Percentiles rank a stretch among this genome's conserved stretches.
Evolutionary conservation across 1,284 basidiomycete genomes (phyloP).

Genomic region (Athelia sp.): DNA sequence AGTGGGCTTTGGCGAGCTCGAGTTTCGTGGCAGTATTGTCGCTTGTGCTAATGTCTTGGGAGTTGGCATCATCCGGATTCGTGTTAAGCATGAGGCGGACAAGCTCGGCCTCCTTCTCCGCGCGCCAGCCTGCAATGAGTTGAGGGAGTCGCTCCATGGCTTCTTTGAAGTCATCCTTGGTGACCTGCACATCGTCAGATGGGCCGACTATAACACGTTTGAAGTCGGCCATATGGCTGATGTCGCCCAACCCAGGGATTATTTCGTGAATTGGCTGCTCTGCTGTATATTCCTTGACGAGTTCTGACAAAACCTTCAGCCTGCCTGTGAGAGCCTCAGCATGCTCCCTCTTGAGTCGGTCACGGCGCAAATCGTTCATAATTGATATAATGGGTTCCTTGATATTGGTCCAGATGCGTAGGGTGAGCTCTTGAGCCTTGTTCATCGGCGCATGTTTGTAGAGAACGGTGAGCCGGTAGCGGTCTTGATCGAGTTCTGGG

Average conservation of each 20-base stretch:
- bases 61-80: not conserved
- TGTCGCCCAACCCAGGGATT: not conserved
- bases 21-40: not conserved
- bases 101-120: not conserved
- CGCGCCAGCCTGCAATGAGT: not conserved
- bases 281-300: not conserved
- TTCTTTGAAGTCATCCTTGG: not conserved
- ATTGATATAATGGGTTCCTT: not conserved
- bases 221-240: not conserved
- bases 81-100: not conserved
- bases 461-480: not conserved
- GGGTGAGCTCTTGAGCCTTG: not conserved
- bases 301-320: not conserved
- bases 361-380: not conserved
- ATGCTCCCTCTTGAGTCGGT: not conserved
- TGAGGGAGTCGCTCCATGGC: not conserved
- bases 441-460: not conserved
- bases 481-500: not conserved
- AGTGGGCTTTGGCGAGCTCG: not conserved
- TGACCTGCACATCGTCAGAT: not conserved
- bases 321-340: not conserved
- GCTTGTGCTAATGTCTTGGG: not conserved
- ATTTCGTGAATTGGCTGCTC: not conserved
- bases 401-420: conserved; percentile 1
- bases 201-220: not conserved